These are phyloP conservation scores for Linnemannia schmuckeri DNA, from an alignment of 192 early-diverging fungal genomes.

Conservation along the genomic window DNA sequence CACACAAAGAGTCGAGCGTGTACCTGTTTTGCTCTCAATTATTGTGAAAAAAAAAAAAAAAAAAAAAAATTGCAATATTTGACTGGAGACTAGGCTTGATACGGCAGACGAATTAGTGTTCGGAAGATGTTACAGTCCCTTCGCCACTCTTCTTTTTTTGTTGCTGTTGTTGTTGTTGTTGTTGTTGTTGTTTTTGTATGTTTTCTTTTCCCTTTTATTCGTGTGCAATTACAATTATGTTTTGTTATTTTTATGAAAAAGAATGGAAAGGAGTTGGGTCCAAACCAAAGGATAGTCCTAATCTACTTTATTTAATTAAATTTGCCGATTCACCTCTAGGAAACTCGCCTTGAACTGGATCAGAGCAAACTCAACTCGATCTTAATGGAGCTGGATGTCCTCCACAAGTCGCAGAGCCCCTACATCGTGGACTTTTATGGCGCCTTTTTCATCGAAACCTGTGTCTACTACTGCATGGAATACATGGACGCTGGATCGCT, in stretches of 20 bases:
- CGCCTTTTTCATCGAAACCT: conserved; percentile 95
- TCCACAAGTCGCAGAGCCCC: conserved; percentile 88
- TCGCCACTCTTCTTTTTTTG: background rate
- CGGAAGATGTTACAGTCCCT: background rate
- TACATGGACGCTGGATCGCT: conserved; percentile 98
- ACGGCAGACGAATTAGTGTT: background rate
- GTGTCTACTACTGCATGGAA: conserved; percentile 98
- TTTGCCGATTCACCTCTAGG: conserved; percentile 57
- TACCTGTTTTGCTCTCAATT: conserved; percentile 3
- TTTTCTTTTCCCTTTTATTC: background rate
- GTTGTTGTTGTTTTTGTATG: background rate
- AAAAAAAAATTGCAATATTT: conserved; percentile 4
- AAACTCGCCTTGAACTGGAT: conserved; percentile 94
- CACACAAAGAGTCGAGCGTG: background rate
- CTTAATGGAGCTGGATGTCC: conserved; percentile 94
- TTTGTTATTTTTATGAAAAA: background rate
- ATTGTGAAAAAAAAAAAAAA: background rate
- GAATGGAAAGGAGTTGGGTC: background rate
- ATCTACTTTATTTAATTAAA: background rate
- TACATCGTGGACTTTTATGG: conserved; percentile 99
- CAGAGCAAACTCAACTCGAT: conserved; percentile 92
- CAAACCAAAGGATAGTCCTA: background rate
- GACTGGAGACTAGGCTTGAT: conserved; percentile 4
- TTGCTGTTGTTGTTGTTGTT: background rate
- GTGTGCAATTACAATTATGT: background rate